phyloP scores from a whole-genome alignment of 352 stramenopile genomes.

The Pythium myriotylum region DNA sequence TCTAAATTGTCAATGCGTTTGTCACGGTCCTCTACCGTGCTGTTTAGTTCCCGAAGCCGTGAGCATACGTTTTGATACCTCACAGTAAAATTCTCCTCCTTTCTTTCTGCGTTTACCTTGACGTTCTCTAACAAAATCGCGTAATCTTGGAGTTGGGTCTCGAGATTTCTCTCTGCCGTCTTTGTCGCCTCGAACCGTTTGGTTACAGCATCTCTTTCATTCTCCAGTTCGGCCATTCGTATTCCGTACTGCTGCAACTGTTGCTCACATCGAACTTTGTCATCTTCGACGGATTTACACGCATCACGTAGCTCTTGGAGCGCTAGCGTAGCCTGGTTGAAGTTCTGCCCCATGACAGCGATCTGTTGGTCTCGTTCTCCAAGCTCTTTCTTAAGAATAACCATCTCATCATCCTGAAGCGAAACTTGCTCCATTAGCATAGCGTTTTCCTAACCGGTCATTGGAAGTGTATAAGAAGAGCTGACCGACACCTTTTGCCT shows the following conservation, averaged over 20 bases:
- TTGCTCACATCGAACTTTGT: conserved; percentile 67
- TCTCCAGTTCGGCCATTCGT: conserved; percentile 67
- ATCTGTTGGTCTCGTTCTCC: conserved; percentile 69
- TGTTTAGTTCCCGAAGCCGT: conserved; percentile 64
- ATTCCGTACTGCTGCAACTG: conserved; percentile 72
- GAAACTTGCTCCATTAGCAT: conserved; percentile 85
- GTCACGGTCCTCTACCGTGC: conserved; percentile 55
- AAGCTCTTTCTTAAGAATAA: conserved; percentile 62
- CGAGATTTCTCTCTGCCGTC: conserved; percentile 37
- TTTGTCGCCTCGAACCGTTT: conserved; percentile 40
- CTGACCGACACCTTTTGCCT: neutral
- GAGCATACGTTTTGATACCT: conserved; percentile 78
- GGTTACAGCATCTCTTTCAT: conserved; percentile 44
- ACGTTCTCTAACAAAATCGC: conserved; percentile 57
- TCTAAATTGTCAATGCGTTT: conserved; percentile 56
- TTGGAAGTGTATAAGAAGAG: neutral
- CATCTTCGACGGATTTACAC: conserved; percentile 50
- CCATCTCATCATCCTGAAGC: conserved; percentile 74
- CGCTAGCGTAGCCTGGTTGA: conserved; percentile 70
- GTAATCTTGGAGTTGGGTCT: conserved; percentile 66
- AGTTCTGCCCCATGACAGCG: conserved; percentile 71
- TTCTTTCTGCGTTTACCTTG: conserved; percentile 60
- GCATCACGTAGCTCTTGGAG: conserved; percentile 70
- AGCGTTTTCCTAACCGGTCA: conserved; percentile 57
- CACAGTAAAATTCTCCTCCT: conserved; percentile 57